Evolutionary conservation across 352 stramenopile species (phyloP).

Genomic region (Phytopythium aichiense): DNA sequence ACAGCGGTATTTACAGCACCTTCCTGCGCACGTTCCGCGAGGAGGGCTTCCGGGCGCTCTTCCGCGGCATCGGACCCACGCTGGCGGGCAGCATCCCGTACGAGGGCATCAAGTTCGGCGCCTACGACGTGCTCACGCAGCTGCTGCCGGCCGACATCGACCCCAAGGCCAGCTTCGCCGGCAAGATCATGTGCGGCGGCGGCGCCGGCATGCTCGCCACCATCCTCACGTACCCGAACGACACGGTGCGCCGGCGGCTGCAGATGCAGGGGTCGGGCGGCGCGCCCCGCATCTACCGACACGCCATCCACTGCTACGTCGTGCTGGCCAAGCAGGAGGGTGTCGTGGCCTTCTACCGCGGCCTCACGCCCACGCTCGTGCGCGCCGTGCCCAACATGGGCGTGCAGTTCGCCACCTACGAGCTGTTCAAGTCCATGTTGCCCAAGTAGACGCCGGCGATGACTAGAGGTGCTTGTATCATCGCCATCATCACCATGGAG

Average conservation of each 20-base stretch:
- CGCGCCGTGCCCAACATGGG: slow-evolving; percentile 84
- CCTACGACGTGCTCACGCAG: slow-evolving; percentile 64
- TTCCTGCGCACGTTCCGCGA: slow-evolving; percentile 65
- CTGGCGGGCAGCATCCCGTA: slow-evolving; percentile 70
- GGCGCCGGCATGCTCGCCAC: slow-evolving; percentile 80
- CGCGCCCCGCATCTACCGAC: slow-evolving; percentile 50
- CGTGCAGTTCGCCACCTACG: slow-evolving; percentile 86
- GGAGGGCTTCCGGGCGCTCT: slow-evolving; percentile 59
- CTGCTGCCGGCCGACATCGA: slow-evolving; percentile 57
- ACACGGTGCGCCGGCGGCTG: slow-evolving; percentile 79
- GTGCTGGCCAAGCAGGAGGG: slow-evolving; percentile 61
- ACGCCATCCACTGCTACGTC: slow-evolving; percentile 75
- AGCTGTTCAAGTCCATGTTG: slow-evolving; percentile 59
- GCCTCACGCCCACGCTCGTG: slow-evolving; percentile 73
- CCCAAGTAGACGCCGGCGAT: slow-evolving; percentile 10
- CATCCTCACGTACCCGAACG: slow-evolving; percentile 87
- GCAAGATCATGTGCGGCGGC: slow-evolving; percentile 75
- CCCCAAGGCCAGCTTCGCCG: slow-evolving; percentile 46
- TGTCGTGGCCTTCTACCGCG: slow-evolving; percentile 67
- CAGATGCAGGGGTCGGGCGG: slow-evolving; percentile 85
- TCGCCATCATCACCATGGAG: neutral
- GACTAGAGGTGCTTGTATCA: neutral
- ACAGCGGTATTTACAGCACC: slow-evolving; percentile 69
- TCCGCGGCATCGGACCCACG: slow-evolving; percentile 68
- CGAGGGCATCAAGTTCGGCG: slow-evolving; percentile 81